These are phyloP conservation scores for Arthrobotrys iridis DNA, from an alignment of 2,329 filamentous ascomycete genomes.

Conservation along the genomic window DNA sequence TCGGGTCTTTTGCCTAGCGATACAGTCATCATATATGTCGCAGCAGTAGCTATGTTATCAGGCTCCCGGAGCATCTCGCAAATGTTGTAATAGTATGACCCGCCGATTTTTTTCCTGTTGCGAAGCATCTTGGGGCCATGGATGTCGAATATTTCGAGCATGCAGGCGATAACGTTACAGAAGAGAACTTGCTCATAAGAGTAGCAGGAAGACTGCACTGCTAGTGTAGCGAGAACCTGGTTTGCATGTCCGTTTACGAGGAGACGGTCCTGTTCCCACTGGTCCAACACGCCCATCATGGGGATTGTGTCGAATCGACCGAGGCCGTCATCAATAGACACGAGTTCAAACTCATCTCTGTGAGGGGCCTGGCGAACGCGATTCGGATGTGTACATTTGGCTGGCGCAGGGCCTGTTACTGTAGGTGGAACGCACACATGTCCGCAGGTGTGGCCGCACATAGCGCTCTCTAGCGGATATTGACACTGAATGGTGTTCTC, in stretches of 20 bases:
- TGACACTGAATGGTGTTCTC: neutral
- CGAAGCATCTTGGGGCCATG: slow-evolving; percentile 45
- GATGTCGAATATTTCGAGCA: slow-evolving; percentile 26
- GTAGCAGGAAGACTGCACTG: slow-evolving; percentile 27
- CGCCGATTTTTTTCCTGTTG: slow-evolving; percentile 42
- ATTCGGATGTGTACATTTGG: slow-evolving; percentile 43
- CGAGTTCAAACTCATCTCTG: slow-evolving; percentile 16
- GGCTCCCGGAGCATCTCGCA: slow-evolving; percentile 41
- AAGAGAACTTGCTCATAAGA: slow-evolving; percentile 32
- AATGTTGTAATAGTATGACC: slow-evolving; percentile 41
- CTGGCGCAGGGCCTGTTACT: neutral
- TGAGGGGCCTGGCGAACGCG: slow-evolving; percentile 28
- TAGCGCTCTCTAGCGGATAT: neutral
- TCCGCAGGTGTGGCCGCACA: neutral
- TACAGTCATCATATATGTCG: slow-evolving; percentile 34
- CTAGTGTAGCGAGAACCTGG: slow-evolving; percentile 14
- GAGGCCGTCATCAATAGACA: slow-evolving; percentile 30
- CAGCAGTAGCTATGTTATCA: slow-evolving; percentile 17
- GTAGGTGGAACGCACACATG: slow-evolving; percentile 17
- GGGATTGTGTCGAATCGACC: slow-evolving; percentile 45
- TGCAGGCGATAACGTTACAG: slow-evolving; percentile 24
- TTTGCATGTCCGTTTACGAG: slow-evolving; percentile 12
- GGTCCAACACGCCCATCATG: slow-evolving; percentile 26
- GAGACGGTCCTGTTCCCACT: slow-evolving; percentile 31
- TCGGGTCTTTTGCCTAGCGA: slow-evolving; percentile 22